Evolutionary conservation across 164 flowering plant genomes (phyloP).

Genomic region (Magnolia kwangsiensis): DNA sequence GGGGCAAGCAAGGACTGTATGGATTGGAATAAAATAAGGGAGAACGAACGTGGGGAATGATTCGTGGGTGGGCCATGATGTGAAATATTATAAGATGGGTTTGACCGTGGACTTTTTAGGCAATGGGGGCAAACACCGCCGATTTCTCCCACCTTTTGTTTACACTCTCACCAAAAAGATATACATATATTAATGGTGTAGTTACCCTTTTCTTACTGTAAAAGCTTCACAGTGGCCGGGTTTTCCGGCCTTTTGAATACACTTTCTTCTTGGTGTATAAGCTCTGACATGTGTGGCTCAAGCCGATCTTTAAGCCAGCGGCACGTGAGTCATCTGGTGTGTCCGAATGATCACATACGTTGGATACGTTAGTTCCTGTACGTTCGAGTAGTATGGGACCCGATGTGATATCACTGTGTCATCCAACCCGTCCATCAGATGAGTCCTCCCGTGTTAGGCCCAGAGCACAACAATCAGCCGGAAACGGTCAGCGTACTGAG

Average conservation of each 20-base stretch:
- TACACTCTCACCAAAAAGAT: neutral
- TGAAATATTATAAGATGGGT: neutral
- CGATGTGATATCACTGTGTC: too few species aligned
- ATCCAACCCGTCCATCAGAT: too few species aligned
- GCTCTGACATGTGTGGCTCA: neutral
- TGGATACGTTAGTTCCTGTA: too few species aligned
- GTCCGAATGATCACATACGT: neutral
- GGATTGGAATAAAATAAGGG: neutral
- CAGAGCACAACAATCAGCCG: too few species aligned
- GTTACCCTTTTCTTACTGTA: neutral
- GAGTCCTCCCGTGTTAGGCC: too few species aligned
- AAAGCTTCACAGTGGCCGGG: slow-evolving; percentile 1
- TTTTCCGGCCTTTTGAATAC: slow-evolving; percentile 1
- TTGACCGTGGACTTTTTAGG: slow-evolving; percentile 5
- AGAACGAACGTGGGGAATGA: slow-evolving; percentile 15
- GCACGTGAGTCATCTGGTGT: neutral
- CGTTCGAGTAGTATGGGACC: too few species aligned
- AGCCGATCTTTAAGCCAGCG: neutral
- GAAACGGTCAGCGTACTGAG: too few species aligned
- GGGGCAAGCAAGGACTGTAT: neutral
- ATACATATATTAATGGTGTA: slow-evolving; percentile 2
- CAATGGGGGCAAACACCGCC: slow-evolving; percentile 8
- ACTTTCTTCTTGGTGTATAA: neutral
- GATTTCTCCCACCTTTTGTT: slow-evolving; percentile 7
- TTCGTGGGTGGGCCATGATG: slow-evolving; percentile 3